Evolutionary conservation across 352 stramenopile genomes (phyloP), one percentile per base, ranked within the genome.

Genomic region (Blastocystis sp.): DNA sequence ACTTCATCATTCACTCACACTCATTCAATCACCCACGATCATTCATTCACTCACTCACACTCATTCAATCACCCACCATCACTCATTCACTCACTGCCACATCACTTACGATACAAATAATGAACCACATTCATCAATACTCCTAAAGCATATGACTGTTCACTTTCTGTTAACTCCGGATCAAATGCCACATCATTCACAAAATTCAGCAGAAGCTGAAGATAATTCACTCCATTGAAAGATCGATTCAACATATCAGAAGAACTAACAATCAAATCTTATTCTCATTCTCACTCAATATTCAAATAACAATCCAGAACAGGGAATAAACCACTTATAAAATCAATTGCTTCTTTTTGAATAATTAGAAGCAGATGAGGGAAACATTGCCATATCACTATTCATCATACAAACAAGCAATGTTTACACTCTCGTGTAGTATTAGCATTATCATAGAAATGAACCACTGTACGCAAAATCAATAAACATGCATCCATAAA

Each of bases 111-210:
- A 46, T 74, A 74, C 11, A 52, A 37, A 42, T 83, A 83, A 7
- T 83, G 71, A 42, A 83, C 42, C 32, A 83, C 65, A 37, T 65
- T 83, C 71, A 83, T 83, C n/a, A 83, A 39, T 27, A 83, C 37
- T 52, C 46, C 71, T 35, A 83, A 46, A n/a, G 46, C 71, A 42
- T 83, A 83, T 24, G 12, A 35, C 49, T 83, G 71, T 39, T 83
- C 71, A 21, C 24, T 21, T 19, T 67, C 27, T 27, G 51, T 42
- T 16, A 83, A 12, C 27, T 83, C 71, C 0, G 71, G n/a, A 37
- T 83, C 71, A 42, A 83, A 83, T 1, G 42, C 12, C 0, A 11
- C 19, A 9, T 49, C 32, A 35, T 35, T 83, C 6, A 83, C 52
- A 56, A 83, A 83, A 37, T 83, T 52, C 12, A 63, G 27, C 9